A percentile compares a stretch with the other conserved stretches of the same genome.
These are phyloP conservation scores for Penicillium sp. DNA, from an alignment of 2,329 filamentous ascomycete genomes.

Conservation along the genomic window DNA sequence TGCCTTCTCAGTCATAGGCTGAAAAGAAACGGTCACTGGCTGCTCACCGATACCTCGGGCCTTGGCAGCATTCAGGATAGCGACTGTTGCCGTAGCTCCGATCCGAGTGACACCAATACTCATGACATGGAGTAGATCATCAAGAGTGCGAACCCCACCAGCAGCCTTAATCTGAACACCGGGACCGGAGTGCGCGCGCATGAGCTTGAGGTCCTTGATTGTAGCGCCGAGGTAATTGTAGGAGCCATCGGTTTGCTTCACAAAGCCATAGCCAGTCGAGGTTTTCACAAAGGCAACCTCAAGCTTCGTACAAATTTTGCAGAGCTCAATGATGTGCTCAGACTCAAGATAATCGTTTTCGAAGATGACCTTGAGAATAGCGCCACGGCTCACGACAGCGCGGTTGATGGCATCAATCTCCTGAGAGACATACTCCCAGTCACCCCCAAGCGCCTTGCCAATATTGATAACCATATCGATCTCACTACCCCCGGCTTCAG, in stretches of 20 bases:
- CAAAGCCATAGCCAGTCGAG: constrained; percentile 62
- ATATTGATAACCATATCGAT: constrained; percentile 64
- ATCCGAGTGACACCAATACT: constrained; percentile 49
- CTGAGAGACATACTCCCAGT: constrained; percentile 58
- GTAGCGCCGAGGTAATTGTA: constrained; percentile 60
- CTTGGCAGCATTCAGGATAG: constrained; percentile 58
- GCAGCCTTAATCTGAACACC: constrained; percentile 60
- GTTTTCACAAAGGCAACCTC: constrained; percentile 62
- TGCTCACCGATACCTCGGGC: constrained; percentile 50
- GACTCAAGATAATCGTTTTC: constrained; percentile 60
- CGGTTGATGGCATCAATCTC: constrained; percentile 57
- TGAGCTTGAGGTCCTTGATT: constrained; percentile 53
- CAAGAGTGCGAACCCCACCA: constrained; percentile 58
- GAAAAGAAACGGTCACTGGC: constrained; percentile 24
- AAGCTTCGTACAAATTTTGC: constrained; percentile 55
- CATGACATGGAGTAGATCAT: constrained; percentile 58
- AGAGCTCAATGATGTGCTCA: constrained; percentile 54
- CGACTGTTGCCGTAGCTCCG: constrained; percentile 52
- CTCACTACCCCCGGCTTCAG: constrained; percentile 52
- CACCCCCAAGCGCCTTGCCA: constrained; percentile 57
- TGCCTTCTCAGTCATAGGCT: constrained; percentile 22
- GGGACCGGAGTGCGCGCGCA: constrained; percentile 49
- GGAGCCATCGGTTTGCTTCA: constrained; percentile 54
- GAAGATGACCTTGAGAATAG: constrained; percentile 62
- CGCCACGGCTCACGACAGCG: constrained; percentile 46